Evolutionary conservation across 2,329 filamentous ascomycete genomes (phyloP).

Genomic region (Sclerotinia minor): DNA sequence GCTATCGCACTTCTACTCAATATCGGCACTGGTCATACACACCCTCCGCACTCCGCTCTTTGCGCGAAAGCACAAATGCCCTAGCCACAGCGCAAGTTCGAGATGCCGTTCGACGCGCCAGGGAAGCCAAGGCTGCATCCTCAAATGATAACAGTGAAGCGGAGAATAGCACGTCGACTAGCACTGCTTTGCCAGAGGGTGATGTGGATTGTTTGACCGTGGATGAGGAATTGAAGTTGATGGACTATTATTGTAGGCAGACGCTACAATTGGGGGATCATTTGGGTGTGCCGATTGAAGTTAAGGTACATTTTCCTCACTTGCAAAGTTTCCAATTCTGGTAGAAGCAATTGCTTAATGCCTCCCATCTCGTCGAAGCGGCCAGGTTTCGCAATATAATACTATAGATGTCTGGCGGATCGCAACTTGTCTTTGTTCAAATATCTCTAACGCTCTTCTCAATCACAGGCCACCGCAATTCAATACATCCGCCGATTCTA

Average conservation of each 20-base stretch:
- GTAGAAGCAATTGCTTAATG: neutral
- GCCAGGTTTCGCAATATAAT: fast-evolving
- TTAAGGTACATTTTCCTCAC: slow-evolving; percentile 51
- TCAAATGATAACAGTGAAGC: slow-evolving; percentile 39
- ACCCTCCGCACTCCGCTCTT: slow-evolving; percentile 64
- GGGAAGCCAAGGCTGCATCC: slow-evolving; percentile 43
- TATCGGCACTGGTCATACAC: slow-evolving; percentile 93
- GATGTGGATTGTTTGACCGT: slow-evolving; percentile 78
- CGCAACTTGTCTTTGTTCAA: neutral
- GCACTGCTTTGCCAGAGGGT: slow-evolving; percentile 39
- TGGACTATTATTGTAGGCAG: slow-evolving; percentile 74
- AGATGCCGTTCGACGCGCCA: slow-evolving; percentile 54
- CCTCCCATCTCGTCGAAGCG: neutral
- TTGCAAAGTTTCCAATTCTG: neutral
- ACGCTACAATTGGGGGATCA: slow-evolving; percentile 59
- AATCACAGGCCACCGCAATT: slow-evolving; percentile 42
- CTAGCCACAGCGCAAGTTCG: slow-evolving; percentile 70
- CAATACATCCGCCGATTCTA: slow-evolving; percentile 90
- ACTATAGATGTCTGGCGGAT: too few relatives aligned
- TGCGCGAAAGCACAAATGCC: slow-evolving; percentile 77
- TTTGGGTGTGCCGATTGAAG: slow-evolving; percentile 60
- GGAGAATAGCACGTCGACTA: slow-evolving; percentile 41
- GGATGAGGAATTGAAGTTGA: slow-evolving; percentile 77
- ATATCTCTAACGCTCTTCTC: neutral
- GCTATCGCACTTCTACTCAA: slow-evolving; percentile 88